Percentiles rank a stretch among this genome's conserved stretches.
Conservation (phyloP, 192 early-diverging fungal genomes). For the Rhizophagus prolifer region DNA sequence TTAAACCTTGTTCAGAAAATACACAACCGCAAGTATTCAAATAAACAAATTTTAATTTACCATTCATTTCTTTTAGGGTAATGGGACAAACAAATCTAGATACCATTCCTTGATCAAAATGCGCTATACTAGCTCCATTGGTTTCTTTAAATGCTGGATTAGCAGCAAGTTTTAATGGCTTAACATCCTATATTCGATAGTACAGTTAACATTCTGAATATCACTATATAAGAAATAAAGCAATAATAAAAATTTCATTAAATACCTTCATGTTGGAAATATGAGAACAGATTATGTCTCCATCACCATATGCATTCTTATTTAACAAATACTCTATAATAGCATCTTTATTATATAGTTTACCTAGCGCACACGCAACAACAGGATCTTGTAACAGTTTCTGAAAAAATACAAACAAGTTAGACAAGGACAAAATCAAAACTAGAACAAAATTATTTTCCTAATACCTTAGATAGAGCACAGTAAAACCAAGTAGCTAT, state of each 20-base stretch:
- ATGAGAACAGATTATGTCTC: conserved; percentile 71
- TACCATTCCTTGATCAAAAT: conserved; percentile 52
- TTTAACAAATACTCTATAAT: conserved; percentile 76
- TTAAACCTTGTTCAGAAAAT: conserved; percentile 74
- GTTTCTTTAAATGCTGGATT: conserved; percentile 62
- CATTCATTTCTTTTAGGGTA: conserved; percentile 84
- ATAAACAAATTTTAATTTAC: conserved; percentile 67
- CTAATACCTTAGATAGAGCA: conserved; percentile 70
- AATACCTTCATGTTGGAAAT: conserved; percentile 62
- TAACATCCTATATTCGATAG: conserved; percentile 52
- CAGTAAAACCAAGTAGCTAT: conserved; percentile 72
- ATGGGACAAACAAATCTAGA: conserved; percentile 76
- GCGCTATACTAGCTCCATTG: conserved; percentile 45
- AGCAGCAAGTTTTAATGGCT: conserved; percentile 61
- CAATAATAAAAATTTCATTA: neutral
- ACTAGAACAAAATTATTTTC: neutral
- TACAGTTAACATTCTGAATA: neutral
- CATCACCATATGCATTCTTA: conserved; percentile 72
- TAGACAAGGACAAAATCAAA: neutral
- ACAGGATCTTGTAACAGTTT: conserved; percentile 60
- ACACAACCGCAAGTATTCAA: conserved; percentile 75
- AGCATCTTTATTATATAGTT: conserved; percentile 82
- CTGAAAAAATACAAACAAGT: conserved; percentile 23
- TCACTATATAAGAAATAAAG: neutral
- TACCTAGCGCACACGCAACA: conserved; percentile 69